Percentiles rank a stretch among this genome's conserved stretches.
Conservation (phyloP, 2,329 filamentous ascomycete species). For the Sclerotiophoma versabilis region DNA sequence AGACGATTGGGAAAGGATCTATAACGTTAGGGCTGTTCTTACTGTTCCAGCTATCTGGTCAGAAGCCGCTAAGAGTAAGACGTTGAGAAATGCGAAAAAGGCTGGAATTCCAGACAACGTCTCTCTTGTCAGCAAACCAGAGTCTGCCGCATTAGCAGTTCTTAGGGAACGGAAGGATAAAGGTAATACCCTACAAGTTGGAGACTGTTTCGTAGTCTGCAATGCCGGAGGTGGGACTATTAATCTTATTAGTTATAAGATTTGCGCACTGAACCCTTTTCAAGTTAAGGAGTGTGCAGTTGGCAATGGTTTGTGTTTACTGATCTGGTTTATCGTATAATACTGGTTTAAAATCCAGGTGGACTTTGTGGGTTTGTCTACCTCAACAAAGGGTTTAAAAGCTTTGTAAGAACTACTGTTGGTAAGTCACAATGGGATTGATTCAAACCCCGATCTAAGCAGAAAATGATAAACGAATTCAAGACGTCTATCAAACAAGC, state of each 20-base stretch:
- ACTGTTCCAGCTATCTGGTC: constrained; percentile 28
- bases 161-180: constrained; percentile 22
- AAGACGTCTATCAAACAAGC: neutral
- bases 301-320: neutral
- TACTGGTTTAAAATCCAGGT: neutral
- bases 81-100: neutral
- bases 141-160: constrained; percentile 39
- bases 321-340: neutral
- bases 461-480: neutral
- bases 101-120: constrained; percentile 14
- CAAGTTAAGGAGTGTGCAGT: neutral
- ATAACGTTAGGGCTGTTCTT: neutral
- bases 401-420: neutral
- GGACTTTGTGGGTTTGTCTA: neutral
- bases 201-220: constrained; percentile 28
- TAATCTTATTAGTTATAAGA: constrained; percentile 33
- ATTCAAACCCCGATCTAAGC: neutral
- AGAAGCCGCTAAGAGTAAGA: constrained; percentile 6
- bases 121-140: constrained; percentile 39
- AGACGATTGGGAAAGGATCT: neutral
- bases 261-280: constrained; percentile 1
- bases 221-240: constrained; percentile 34
- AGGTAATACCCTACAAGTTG: constrained; percentile 14
- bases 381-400: neutral
- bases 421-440: neutral